These are phyloP conservation scores for Acanthamoeba royreba DNA, from an alignment of 208 protist genomes.

Conservation along the genomic window DNA sequence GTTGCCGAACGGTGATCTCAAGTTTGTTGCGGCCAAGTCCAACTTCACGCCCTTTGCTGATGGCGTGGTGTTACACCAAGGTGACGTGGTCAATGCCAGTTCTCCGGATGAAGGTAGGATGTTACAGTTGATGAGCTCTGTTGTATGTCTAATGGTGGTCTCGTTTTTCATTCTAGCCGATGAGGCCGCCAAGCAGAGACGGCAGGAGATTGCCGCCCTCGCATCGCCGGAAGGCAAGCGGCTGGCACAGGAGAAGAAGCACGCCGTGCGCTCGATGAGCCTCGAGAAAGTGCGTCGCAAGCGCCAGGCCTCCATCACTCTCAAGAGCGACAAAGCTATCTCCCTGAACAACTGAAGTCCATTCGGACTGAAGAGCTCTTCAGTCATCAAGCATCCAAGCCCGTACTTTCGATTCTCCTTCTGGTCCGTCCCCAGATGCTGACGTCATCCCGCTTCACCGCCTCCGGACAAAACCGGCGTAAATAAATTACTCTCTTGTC, in stretches of 20 bases:
- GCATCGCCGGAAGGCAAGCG: neutral
- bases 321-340: neutral
- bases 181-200: neutral
- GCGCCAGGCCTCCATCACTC: neutral
- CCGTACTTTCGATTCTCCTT: no score
- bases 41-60: neutral
- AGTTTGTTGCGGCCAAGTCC: neutral
- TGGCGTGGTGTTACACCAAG: neutral
- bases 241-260: neutral
- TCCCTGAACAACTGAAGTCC: no score
- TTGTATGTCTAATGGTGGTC: neutral
- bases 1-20: neutral
- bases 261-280: neutral
- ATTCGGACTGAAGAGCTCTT: no score
- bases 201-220: neutral
- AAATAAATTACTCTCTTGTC: no score
- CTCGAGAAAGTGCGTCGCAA: neutral
- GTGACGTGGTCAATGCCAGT: neutral
- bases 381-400: no score
- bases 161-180: neutral
- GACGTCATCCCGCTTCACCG: no score
- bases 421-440: no score
- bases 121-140: no score
- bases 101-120: neutral
- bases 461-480: no score